These are phyloP conservation scores for Pichia sp. DNA, from an alignment of 1,139 yeast species.

Conservation along the genomic window DNA sequence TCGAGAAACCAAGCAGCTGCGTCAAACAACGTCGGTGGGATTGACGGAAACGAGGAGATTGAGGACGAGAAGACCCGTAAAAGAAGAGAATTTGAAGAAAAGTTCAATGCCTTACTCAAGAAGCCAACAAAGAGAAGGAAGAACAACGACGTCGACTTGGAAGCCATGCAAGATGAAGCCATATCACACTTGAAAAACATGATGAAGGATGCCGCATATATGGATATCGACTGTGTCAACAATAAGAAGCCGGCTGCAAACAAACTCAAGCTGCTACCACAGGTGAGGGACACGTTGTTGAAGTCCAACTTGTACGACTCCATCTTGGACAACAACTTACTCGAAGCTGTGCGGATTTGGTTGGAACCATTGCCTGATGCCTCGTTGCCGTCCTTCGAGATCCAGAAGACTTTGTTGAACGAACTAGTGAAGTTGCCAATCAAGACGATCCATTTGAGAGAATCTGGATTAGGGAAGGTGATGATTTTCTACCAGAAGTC, in stretches of 20 bases:
- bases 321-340: conserved; percentile 85
- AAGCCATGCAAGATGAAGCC: conserved; percentile 89
- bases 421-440: conserved; percentile 79
- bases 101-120: conserved; percentile 67
- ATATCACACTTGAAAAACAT: conserved; percentile 76
- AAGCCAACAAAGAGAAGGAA: conserved; percentile 52
- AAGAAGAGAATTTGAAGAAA: conserved; percentile 76
- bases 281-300: conserved; percentile 69
- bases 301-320: conserved; percentile 88
- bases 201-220: conserved; percentile 91
- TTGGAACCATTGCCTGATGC: conserved; percentile 98
- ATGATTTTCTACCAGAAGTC: conserved; percentile 91
- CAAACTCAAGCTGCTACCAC: conserved; percentile 75
- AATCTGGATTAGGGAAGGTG: conserved; percentile 91
- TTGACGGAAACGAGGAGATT: conserved; percentile 22
- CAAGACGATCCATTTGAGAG: conserved; percentile 91
- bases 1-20: background rate
- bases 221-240: conserved; percentile 80
- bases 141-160: conserved; percentile 87
- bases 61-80: conserved; percentile 49
- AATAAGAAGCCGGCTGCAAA: conserved; percentile 79
- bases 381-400: conserved; percentile 92
- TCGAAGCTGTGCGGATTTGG: conserved; percentile 95
- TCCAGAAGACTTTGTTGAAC: conserved; percentile 79
- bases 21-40: conserved; percentile 15